phyloP scores from a whole-genome alignment of 306 rosid genomes.

The Corylus heterophylla region DNA sequence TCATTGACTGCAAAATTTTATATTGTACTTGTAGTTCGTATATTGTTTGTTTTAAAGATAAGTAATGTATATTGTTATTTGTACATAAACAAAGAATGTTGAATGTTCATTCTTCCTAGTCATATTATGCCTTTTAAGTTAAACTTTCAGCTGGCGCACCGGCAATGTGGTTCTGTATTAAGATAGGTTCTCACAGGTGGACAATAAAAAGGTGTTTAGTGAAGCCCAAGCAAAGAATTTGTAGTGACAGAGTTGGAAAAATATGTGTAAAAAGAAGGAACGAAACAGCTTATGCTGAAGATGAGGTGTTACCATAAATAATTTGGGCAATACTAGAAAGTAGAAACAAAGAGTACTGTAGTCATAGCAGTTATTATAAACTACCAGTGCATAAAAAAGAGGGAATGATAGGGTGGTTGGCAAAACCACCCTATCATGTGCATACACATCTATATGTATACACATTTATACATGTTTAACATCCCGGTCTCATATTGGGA shows the following conservation, averaged over 20 bases:
- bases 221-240: background rate
- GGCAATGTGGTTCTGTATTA: background rate
- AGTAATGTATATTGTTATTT: background rate
- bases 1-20: background rate
- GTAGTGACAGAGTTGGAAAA: background rate
- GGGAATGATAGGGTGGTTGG: background rate
- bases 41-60: background rate
- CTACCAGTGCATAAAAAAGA: background rate
- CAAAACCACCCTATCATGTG: background rate
- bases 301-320: background rate
- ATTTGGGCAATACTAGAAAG: background rate
- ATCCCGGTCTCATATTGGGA: too few species aligned
- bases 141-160: background rate
- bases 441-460: too few species aligned
- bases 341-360: background rate
- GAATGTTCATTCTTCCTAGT: background rate
- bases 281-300: constrained; percentile 5
- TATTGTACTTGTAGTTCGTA: background rate
- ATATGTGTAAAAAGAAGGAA: background rate
- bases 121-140: background rate
- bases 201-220: background rate
- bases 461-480: too few species aligned
- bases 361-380: background rate
- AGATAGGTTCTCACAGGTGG: background rate
- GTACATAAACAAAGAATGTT: background rate